Percentiles rank a stretch among this genome's conserved stretches.
phyloP scores from a whole-genome alignment of 495 filamentous ascomycete species.

The Evansstolkia leycettana region DNA sequence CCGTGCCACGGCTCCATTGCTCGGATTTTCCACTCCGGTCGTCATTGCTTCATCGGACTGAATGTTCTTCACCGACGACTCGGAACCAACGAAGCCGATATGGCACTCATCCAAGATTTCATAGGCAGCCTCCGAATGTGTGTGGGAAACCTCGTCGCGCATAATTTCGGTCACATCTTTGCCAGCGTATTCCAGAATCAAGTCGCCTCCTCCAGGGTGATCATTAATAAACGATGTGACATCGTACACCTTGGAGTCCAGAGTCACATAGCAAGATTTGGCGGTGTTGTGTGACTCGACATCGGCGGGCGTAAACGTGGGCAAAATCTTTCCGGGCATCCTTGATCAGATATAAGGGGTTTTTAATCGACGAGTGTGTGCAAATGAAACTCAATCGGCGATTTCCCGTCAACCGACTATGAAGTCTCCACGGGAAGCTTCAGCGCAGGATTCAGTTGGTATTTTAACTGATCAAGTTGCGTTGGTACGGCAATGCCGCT shows the following conservation, averaged over 20 bases:
- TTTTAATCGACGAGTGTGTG: no score
- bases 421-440: no score
- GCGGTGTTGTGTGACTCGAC: slow-evolving; percentile 66
- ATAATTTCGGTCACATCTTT: slow-evolving; percentile 78
- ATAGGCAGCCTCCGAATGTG: slow-evolving; percentile 81
- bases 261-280: slow-evolving; percentile 86
- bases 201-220: slow-evolving; percentile 82
- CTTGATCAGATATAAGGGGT: slow-evolving; percentile 1
- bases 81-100: slow-evolving; percentile 59
- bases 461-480: no score
- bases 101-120: slow-evolving; percentile 77
- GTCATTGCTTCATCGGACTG: slow-evolving; percentile 29
- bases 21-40: slow-evolving; percentile 27
- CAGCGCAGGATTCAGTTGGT: no score
- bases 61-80: slow-evolving; percentile 15
- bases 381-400: no score
- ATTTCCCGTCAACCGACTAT: no score
- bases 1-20: slow-evolving; percentile 19
- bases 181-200: slow-evolving; percentile 82
- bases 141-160: slow-evolving; percentile 71
- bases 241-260: slow-evolving; percentile 88
- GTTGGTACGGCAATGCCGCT: neutral
- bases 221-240: slow-evolving; percentile 77
- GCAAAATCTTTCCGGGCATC: slow-evolving; percentile 51
- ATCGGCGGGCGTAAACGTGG: slow-evolving; percentile 66